These are phyloP conservation scores for Triticum monococcum DNA, from an alignment of 176 grass and related monocot genomes.

Conservation along the genomic window DNA sequence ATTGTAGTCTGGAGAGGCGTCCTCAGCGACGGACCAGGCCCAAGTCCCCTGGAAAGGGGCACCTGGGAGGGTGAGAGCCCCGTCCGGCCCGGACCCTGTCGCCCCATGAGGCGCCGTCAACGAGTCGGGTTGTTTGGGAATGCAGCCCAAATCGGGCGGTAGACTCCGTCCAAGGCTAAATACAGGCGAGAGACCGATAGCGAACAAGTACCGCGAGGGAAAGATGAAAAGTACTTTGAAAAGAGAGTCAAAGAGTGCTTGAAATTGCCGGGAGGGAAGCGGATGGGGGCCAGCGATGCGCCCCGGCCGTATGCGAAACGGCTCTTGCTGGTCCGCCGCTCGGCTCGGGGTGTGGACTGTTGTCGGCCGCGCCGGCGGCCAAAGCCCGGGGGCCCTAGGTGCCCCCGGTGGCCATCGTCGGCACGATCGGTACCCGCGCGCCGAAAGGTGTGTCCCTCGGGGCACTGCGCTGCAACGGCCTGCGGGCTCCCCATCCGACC, in stretches of 20 bases:
- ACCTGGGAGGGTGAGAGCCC: constrained; percentile 55
- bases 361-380: no score
- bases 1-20: no score
- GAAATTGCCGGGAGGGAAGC: background rate
- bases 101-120: constrained; percentile 44
- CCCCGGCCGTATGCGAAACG: background rate
- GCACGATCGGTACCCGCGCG: no score
- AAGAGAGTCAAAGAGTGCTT: constrained; percentile 11
- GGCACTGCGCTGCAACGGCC: constrained; percentile 16
- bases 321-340: background rate
- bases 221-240: background rate
- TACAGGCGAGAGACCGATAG: constrained; percentile 70
- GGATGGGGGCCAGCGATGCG: no score
- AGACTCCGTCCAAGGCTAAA: constrained; percentile 67
- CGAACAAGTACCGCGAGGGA: constrained; percentile 60
- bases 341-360: background rate
- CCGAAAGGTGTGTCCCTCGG: no score
- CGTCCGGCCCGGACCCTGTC: constrained; percentile 49
- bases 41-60: constrained; percentile 49
- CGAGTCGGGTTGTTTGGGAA: constrained; percentile 61
- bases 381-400: background rate
- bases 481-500: constrained; percentile 53
- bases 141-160: constrained; percentile 48
- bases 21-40: background rate
- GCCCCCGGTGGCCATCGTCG: background rate